Percentiles rank a stretch among this genome's conserved stretches.
Conservation (phyloP, 306 rosid genomes). For the Fragaria iinumae region DNA sequence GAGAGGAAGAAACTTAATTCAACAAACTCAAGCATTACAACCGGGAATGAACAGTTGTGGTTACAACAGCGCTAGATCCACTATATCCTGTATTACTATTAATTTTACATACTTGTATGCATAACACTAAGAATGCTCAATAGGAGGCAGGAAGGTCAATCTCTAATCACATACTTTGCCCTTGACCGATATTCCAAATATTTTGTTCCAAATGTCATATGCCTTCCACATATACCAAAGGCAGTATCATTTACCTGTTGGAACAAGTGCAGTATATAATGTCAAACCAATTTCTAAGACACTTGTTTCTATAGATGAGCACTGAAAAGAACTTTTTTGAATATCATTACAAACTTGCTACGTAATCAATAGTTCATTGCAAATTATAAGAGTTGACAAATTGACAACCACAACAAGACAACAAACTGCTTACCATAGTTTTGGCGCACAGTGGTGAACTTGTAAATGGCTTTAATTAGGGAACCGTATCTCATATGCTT, state of each 20-base stretch:
- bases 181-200: background rate
- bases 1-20: background rate
- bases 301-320: background rate
- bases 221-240: background rate
- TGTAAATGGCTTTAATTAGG: constrained; percentile 64
- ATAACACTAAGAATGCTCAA: background rate
- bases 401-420: background rate
- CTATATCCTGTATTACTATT: background rate
- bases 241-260: constrained; percentile 17
- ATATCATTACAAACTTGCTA: background rate
- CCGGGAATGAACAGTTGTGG: background rate
- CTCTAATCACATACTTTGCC: background rate
- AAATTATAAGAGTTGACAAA: background rate
- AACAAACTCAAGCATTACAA: background rate
- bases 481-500: constrained; percentile 67
- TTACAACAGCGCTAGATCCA: background rate
- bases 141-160: background rate
- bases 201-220: background rate
- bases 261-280: background rate
- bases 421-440: constrained; percentile 58
- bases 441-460: constrained; percentile 62
- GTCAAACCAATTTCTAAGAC: background rate
- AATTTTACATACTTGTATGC: background rate
- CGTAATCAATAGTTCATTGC: background rate
- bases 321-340: background rate